Conservation (phyloP, 257 asterid species). For the Scutellaria galericulata region DNA sequence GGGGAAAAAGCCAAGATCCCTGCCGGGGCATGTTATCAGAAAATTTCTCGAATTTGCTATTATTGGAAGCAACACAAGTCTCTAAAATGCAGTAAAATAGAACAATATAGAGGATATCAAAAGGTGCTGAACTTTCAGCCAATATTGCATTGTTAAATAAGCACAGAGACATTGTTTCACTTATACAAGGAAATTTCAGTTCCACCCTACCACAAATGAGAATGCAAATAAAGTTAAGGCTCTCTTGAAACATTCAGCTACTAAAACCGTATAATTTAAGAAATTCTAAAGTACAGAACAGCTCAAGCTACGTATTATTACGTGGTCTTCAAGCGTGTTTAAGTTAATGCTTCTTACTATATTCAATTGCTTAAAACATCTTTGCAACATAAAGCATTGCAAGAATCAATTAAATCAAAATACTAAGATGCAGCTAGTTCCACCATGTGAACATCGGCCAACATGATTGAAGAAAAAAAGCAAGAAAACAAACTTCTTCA, state of each 20-base stretch:
- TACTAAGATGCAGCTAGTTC: conserved; percentile 5
- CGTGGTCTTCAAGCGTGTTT: not conserved
- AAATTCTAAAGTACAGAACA: not conserved
- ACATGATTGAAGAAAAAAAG: conserved; percentile 2
- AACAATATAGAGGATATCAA: conserved; percentile 7
- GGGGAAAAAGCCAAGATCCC: conserved; percentile 84
- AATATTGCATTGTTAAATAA: not conserved
- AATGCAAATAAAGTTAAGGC: not conserved
- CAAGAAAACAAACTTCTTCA: conserved; percentile 9
- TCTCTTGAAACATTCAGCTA: not conserved
- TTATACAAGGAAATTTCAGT: not conserved
- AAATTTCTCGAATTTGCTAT: conserved; percentile 38
- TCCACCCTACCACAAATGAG: not conserved
- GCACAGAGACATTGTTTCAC: not conserved
- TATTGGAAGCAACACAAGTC: conserved; percentile 16
- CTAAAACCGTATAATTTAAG: not conserved
- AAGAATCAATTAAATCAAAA: conserved; percentile 2
- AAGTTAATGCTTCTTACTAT: not conserved
- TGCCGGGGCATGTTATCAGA: conserved; percentile 99
- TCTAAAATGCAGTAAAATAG: conserved; percentile 12
- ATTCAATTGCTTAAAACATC: not conserved
- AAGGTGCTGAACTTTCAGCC: not conserved
- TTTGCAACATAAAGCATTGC: not conserved
- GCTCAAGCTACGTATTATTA: not conserved
- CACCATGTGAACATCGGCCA: not conserved